Conservation (phyloP, 306 rosid species). For the Hippophae gyantsensis region DNA sequence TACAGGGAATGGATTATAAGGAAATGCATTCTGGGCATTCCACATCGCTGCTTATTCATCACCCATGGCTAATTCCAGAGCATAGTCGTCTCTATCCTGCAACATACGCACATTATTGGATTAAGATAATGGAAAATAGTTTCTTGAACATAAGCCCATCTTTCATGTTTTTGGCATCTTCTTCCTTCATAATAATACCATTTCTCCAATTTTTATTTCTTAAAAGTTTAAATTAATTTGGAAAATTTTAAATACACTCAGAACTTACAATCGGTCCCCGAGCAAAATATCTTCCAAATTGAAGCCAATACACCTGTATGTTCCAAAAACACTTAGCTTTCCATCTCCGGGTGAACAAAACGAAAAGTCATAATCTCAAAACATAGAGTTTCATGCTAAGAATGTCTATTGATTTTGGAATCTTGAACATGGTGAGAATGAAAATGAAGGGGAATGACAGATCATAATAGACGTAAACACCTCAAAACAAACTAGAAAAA, state of each 20-base stretch:
- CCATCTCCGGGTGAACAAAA: neutral
- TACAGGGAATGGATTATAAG: neutral
- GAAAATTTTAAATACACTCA: conserved; percentile 13
- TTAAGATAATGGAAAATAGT: conserved; percentile 7
- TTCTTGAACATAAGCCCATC: neutral
- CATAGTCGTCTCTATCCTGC: conserved; percentile 98
- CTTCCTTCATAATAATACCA: neutral
- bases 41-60: conserved; percentile 54
- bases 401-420: no score
- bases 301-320: conserved; percentile 97
- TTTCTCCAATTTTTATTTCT: neutral
- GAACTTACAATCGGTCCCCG: conserved; percentile 86
- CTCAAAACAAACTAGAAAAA: no score
- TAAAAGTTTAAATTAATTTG: neutral
- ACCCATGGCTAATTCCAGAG: conserved; percentile 92
- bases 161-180: neutral
- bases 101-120: conserved; percentile 16
- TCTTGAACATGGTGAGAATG: no score
- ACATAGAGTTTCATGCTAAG: no score
- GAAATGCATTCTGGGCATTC: conserved; percentile 2
- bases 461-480: no score
- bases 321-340: conserved; percentile 10
- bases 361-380: neutral
- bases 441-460: no score
- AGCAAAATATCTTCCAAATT: conserved; percentile 94